Evolutionary conservation across 2,329 filamentous ascomycete species (phyloP).

Genomic region (Zelopaecilomyces penicillatus): DNA sequence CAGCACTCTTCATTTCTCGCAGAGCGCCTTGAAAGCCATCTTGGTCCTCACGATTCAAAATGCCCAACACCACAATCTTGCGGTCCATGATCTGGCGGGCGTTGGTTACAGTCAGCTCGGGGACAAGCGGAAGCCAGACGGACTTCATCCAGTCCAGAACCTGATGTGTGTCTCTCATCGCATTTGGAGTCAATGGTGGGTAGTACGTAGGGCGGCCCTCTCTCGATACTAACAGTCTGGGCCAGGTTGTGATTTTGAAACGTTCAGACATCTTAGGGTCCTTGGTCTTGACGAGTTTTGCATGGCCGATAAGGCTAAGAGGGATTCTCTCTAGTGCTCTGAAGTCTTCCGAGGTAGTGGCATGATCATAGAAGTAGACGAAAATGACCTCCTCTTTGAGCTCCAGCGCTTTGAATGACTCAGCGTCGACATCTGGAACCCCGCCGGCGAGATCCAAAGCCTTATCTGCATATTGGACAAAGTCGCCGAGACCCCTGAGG

Average conservation of each 20-base stretch:
- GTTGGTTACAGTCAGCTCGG: conserved; percentile 85
- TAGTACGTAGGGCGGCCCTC: conserved; percentile 90
- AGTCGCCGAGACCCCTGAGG: conserved; percentile 82
- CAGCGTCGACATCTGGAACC: conserved; percentile 71
- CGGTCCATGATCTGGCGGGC: conserved; percentile 91
- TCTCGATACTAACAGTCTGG: conserved; percentile 79
- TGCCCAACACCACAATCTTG: conserved; percentile 87
- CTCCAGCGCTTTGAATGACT: conserved; percentile 71
- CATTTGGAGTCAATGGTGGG: conserved; percentile 72
- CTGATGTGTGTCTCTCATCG: conserved; percentile 78
- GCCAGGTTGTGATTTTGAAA: conserved; percentile 96
- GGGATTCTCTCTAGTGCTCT: conserved; percentile 77
- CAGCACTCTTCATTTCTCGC: conserved; percentile 89
- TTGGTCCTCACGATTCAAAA: conserved; percentile 70
- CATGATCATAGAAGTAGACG: conserved; percentile 94
- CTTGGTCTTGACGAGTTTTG: conserved; percentile 84
- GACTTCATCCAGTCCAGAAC: conserved; percentile 90
- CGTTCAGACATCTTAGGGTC: conserved; percentile 66
- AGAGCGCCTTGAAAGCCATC: conserved; percentile 72
- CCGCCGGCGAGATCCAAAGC: conserved; percentile 70
- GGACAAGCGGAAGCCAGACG: conserved; percentile 92
- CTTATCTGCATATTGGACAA: conserved; percentile 79
- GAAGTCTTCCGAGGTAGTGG: conserved; percentile 89
- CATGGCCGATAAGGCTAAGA: conserved; percentile 81
- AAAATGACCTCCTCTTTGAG: conserved; percentile 94